Percentiles rank a stretch among this genome's conserved stretches.
phyloP scores from a whole-genome alignment of 805 yeast species.

The Candida pseudoglaebosa region DNA sequence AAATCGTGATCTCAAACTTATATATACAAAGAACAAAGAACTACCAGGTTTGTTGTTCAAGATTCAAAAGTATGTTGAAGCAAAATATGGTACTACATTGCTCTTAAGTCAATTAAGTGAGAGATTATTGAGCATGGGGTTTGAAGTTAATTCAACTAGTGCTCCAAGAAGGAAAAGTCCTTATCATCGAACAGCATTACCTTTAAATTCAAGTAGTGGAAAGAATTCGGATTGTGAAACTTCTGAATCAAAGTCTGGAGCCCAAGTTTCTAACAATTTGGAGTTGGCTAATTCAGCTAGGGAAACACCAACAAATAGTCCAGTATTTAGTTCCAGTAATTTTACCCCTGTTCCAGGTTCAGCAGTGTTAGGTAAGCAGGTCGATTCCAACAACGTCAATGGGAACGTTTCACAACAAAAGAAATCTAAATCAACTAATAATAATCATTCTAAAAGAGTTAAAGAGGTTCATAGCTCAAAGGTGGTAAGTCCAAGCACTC shows the following conservation, averaged over 20 bases:
- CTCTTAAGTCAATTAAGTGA: slow-evolving; percentile 2
- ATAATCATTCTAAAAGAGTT: too few species aligned
- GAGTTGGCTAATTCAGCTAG: too few species aligned
- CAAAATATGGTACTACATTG: slow-evolving; percentile 2
- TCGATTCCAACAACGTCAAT: too few species aligned
- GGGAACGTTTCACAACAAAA: too few species aligned
- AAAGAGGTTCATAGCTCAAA: too few species aligned
- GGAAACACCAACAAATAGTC: too few species aligned
- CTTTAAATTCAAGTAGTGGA: neutral
- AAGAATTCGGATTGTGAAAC: neutral
- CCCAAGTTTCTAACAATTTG: too few species aligned
- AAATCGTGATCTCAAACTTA: slow-evolving; percentile 3
- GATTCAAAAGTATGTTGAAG: slow-evolving; percentile 5
- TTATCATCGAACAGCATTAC: neutral
- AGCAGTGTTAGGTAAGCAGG: too few species aligned
- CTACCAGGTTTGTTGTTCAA: slow-evolving; percentile 5
- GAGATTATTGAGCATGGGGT: slow-evolving; percentile 2
- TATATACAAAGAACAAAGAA: slow-evolving; percentile 3
- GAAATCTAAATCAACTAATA: too few species aligned
- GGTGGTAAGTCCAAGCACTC: too few species aligned
- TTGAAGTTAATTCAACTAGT: neutral
- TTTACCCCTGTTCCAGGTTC: too few species aligned
- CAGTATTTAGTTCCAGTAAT: too few species aligned
- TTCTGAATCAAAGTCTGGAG: neutral
- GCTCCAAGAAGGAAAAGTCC: neutral